These are phyloP conservation scores for Microbotryum violaceum DNA, from an alignment of 1,284 basidiomycete species.

Conservation along the genomic window DNA sequence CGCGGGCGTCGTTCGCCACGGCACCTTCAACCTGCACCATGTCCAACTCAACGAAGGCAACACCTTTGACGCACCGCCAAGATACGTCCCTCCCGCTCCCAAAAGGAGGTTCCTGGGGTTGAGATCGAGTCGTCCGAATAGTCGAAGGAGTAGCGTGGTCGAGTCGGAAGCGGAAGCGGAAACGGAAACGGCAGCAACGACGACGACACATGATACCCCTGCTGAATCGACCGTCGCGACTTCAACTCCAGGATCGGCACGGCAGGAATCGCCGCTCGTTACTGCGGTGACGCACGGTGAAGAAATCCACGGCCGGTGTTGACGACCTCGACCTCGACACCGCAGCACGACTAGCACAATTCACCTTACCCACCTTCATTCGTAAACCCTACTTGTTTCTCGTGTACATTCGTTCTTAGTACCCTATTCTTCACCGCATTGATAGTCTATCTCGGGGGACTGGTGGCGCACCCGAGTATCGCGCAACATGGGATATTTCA, in stretches of 20 bases:
- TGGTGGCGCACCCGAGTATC: too few relatives aligned
- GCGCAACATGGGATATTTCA: too few relatives aligned
- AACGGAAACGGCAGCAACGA: neutral
- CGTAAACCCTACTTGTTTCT: too few relatives aligned
- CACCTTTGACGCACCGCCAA: constrained; percentile 13
- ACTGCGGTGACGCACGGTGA: neutral
- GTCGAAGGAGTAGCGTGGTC: neutral
- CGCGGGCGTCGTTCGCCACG: constrained; percentile 6
- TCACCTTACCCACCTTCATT: neutral
- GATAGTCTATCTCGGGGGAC: too few relatives aligned
- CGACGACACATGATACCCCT: neutral
- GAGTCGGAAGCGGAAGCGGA: neutral
- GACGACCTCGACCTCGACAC: neutral
- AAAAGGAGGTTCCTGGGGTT: neutral
- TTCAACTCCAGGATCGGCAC: neutral
- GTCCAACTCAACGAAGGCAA: constrained; percentile 19
- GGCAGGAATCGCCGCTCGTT: neutral
- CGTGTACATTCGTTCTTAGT: neutral
- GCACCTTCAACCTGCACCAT: constrained; percentile 22
- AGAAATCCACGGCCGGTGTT: neutral
- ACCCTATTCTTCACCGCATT: neutral
- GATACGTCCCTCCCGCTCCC: constrained; percentile 2
- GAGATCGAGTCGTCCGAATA: too few relatives aligned
- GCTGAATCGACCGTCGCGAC: neutral
- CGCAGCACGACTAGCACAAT: neutral